Percentiles rank a stretch among this genome's conserved stretches.
These are phyloP conservation scores for Capsicum pubescens DNA, from an alignment of 257 asterid species.

Conservation along the genomic window DNA sequence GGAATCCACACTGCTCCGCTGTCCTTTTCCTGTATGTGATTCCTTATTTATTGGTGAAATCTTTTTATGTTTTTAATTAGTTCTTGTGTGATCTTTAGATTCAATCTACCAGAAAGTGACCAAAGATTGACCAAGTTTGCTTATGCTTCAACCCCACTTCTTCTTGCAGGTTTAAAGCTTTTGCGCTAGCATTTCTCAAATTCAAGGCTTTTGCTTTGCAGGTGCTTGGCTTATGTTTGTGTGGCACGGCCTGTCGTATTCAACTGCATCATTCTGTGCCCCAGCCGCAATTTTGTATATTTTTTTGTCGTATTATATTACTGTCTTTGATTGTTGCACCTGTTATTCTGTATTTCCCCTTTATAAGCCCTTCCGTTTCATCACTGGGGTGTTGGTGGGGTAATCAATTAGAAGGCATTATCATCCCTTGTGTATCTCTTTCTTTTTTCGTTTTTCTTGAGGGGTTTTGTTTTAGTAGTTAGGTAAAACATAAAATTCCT, in stretches of 20 bases:
- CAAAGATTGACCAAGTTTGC: constrained; percentile 16
- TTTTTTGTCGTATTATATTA: constrained; percentile 1
- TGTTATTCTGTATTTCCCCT: background rate
- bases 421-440: background rate
- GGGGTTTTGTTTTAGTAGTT: background rate
- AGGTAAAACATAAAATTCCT: background rate
- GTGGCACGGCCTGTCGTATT: constrained; percentile 36
- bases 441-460: background rate
- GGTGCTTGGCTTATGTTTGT: constrained; percentile 31
- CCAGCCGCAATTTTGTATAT: constrained; percentile 24
- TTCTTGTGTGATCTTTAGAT: background rate
- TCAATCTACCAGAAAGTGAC: background rate
- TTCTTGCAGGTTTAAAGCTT: constrained; percentile 39
- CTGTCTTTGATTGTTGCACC: background rate
- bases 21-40: background rate
- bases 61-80: background rate
- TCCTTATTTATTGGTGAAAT: background rate
- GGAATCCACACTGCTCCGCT: background rate
- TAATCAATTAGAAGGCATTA: background rate
- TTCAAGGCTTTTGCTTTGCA: constrained; percentile 33
- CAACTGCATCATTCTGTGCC: constrained; percentile 21
- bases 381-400: background rate
- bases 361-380: background rate
- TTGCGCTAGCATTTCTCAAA: constrained; percentile 35
- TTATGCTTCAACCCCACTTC: constrained; percentile 19